Evolutionary conservation across 108 stramenopile species (phyloP).

Genomic region (Fragilaria crotonensis): DNA sequence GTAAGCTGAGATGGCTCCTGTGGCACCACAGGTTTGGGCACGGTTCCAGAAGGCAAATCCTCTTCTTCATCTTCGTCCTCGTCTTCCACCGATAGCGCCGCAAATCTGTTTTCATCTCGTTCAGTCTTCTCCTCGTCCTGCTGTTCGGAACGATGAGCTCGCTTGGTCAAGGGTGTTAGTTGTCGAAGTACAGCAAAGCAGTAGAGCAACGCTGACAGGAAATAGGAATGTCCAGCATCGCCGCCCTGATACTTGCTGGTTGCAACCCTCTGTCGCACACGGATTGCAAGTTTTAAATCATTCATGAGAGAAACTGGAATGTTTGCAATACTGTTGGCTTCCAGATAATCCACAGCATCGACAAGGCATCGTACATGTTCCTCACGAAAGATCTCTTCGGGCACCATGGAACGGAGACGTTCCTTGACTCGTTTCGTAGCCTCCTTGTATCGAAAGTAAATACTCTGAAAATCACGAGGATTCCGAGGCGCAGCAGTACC

Average conservation of each 20-base stretch:
- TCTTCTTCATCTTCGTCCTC: conserved; percentile 22
- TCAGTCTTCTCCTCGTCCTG: conserved; percentile 7
- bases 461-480: conserved; percentile 8
- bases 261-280: conserved; percentile 24
- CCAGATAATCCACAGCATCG: conserved; percentile 33
- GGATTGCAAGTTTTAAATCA: conserved; percentile 32
- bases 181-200: conserved; percentile 23
- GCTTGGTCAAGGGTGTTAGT: conserved; percentile 8
- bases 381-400: conserved; percentile 2
- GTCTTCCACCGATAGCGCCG: conserved; percentile 6
- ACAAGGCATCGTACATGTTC: conserved; percentile 12
- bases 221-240: conserved; percentile 33
- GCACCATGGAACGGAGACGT: conserved; percentile 10
- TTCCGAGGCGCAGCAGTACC: too few species aligned
- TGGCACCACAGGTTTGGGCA: conserved; percentile 17
- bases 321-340: neutral
- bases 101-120: neutral
- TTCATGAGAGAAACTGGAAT: conserved; percentile 17
- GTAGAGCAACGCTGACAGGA: conserved; percentile 29
- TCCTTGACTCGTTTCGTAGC: conserved; percentile 30
- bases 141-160: neutral
- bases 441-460: conserved; percentile 32
- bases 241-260: conserved; percentile 26
- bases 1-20: conserved; percentile 14
- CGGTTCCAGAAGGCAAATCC: conserved; percentile 8